Evolutionary conservation across 306 rosid species (phyloP).

Genomic region (Trifolium dubium): DNA sequence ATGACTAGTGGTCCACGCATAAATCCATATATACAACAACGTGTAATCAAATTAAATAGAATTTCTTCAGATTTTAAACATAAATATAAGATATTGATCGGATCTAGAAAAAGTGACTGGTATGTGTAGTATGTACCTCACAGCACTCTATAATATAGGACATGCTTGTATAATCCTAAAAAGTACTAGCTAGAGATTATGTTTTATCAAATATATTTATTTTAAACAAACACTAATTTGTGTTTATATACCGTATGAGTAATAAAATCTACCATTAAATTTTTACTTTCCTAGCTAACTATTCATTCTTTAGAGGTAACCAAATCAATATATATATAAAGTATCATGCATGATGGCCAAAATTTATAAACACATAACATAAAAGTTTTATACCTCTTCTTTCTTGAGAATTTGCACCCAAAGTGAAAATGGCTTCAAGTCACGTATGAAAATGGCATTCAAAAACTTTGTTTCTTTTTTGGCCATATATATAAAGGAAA

Average conservation of each 20-base stretch:
- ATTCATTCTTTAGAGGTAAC: neutral
- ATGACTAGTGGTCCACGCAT: neutral
- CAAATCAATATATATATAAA: neutral
- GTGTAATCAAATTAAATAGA: neutral
- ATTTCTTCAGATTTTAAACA: neutral
- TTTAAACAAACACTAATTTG: neutral
- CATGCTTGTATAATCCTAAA: too few species aligned
- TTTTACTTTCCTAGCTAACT: too few species aligned
- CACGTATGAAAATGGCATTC: conserved; percentile 7
- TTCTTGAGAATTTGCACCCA: neutral
- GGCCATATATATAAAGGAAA: neutral
- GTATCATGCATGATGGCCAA: neutral
- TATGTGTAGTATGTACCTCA: too few species aligned
- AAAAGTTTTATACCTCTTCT: conserved; percentile 36
- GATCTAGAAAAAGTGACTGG: too few species aligned
- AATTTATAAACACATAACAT: neutral
- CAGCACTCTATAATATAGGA: too few species aligned
- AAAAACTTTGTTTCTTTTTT: neutral
- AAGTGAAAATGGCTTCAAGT: conserved; percentile 17
- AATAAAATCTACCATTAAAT: too few species aligned
- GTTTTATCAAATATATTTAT: too few species aligned
- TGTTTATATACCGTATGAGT: too few species aligned
- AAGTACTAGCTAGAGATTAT: too few species aligned
- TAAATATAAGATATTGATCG: too few species aligned
- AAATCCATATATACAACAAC: neutral